These are phyloP conservation scores for Spizellomyces punctatus DNA, from an alignment of 192 early-diverging fungal genomes.

Conservation along the genomic window DNA sequence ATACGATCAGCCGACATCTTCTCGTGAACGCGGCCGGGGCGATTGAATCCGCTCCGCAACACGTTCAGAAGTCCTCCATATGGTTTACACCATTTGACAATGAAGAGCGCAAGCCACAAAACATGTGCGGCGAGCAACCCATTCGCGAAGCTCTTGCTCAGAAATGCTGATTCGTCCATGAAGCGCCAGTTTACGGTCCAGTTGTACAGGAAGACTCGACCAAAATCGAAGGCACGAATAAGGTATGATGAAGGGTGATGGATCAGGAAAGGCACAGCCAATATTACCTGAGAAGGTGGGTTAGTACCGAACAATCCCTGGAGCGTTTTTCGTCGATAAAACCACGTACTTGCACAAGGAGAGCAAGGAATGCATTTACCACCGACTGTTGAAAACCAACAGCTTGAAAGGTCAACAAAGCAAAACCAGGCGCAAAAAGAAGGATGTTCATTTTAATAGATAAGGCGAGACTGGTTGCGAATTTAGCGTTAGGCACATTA, in stretches of 20 bases:
- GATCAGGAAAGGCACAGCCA: constrained; percentile 68
- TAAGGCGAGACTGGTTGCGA: constrained; percentile 65
- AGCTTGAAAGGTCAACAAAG: constrained; percentile 62
- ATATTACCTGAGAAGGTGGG: constrained; percentile 43
- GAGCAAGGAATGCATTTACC: constrained; percentile 34
- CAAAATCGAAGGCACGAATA: constrained; percentile 82
- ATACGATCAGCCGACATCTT: neutral
- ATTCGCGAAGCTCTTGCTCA: constrained; percentile 58
- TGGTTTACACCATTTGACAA: constrained; percentile 40
- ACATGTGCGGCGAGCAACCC: constrained; percentile 65
- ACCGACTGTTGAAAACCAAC: constrained; percentile 48
- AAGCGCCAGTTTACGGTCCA: constrained; percentile 99
- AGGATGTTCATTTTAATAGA: constrained; percentile 96
- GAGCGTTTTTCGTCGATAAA: neutral
- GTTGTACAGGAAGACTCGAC: constrained; percentile 79
- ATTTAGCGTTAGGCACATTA: neutral
- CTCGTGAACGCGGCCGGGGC: neutral
- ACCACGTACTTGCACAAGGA: constrained; percentile 40
- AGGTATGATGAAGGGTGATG: constrained; percentile 67
- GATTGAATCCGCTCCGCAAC: constrained; percentile 1
- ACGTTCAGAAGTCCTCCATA: constrained; percentile 10
- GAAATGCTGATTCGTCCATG: constrained; percentile 70
- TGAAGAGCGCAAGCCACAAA: constrained; percentile 58
- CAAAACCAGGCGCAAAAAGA: constrained; percentile 87
- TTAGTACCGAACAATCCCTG: neutral